A percentile compares a stretch with the other conserved stretches of the same genome.
phyloP scores from a whole-genome alignment of 345 rosid species.

The Moricandia arvensis region DNA sequence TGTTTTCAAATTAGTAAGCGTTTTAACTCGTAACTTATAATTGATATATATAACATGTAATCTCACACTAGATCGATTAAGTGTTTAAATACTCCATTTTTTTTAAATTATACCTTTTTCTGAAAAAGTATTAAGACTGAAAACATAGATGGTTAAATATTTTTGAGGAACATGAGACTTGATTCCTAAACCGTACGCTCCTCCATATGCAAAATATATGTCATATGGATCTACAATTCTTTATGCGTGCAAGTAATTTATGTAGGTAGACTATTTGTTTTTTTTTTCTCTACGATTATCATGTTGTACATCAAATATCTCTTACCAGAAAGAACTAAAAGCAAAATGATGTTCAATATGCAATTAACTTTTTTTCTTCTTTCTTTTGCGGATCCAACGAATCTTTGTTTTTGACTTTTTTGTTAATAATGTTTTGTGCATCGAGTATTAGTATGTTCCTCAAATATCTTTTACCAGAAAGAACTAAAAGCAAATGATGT shows the following conservation, averaged over 20 bases:
- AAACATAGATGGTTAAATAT: no score
- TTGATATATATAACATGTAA: no score
- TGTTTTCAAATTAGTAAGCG: no score
- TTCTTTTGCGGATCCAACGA: conserved; percentile 33
- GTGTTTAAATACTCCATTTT: no score
- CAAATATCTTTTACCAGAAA: background rate
- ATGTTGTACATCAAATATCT: background rate
- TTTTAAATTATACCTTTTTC: no score
- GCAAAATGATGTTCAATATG: conserved; percentile 20
- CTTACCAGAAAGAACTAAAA: background rate
- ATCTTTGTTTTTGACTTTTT: conserved; percentile 24
- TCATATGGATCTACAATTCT: background rate
- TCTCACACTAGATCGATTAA: no score
- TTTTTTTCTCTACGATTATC: background rate
- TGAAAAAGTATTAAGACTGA: no score
- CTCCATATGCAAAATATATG: no score
- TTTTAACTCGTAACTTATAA: no score
- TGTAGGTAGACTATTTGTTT: background rate
- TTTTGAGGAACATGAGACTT: no score
- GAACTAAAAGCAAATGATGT: conserved; percentile 18
- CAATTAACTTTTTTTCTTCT: conserved; percentile 4
- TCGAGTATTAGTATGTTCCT: background rate
- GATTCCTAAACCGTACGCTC: no score
- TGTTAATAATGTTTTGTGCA: conserved; percentile 13
- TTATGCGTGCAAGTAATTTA: background rate